Conservation (phyloP, 1,284 basidiomycete species). For the Albatrellus sp. region DNA sequence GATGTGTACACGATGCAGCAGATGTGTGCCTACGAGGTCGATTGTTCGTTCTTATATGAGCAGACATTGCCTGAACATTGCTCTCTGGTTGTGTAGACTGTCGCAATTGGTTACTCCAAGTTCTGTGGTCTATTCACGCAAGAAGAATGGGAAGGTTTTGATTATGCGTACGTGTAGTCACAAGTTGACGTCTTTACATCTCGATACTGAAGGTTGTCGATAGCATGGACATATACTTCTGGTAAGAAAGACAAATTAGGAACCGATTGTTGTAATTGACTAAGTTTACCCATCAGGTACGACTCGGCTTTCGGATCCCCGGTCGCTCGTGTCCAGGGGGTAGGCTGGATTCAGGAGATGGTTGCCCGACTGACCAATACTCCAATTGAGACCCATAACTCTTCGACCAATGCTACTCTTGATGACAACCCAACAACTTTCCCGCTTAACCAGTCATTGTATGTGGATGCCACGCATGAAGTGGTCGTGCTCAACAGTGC, state of each 20-base stretch:
- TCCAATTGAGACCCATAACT: conserved; percentile 55
- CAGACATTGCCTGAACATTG: too few species aligned
- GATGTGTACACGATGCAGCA: conserved; percentile 70
- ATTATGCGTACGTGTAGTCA: conserved; percentile 53
- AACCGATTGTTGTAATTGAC: neutral
- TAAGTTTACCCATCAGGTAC: conserved; percentile 32
- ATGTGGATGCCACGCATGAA: conserved; percentile 81
- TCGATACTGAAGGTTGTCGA: neutral
- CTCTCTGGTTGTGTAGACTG: conserved; percentile 40
- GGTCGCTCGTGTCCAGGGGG: conserved; percentile 66
- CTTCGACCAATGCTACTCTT: conserved; percentile 72
- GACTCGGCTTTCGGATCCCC: conserved; percentile 74
- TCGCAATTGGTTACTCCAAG: conserved; percentile 79
- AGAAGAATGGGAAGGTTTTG: conserved; percentile 83
- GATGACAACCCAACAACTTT: conserved; percentile 60
- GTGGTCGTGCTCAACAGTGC: conserved; percentile 73
- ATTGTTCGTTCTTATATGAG: conserved; percentile 1
- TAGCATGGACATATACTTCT: conserved; percentile 29
- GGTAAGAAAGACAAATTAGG: conserved; percentile 12
- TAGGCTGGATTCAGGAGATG: conserved; percentile 78
- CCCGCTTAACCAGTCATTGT: conserved; percentile 71
- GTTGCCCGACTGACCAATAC: conserved; percentile 70
- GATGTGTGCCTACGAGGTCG: conserved; percentile 78
- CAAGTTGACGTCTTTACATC: neutral
- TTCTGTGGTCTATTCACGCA: conserved; percentile 86